These are phyloP conservation scores for Metarhizium robertsii DNA, from an alignment of 2,329 filamentous ascomycete genomes.

Conservation along the genomic window DNA sequence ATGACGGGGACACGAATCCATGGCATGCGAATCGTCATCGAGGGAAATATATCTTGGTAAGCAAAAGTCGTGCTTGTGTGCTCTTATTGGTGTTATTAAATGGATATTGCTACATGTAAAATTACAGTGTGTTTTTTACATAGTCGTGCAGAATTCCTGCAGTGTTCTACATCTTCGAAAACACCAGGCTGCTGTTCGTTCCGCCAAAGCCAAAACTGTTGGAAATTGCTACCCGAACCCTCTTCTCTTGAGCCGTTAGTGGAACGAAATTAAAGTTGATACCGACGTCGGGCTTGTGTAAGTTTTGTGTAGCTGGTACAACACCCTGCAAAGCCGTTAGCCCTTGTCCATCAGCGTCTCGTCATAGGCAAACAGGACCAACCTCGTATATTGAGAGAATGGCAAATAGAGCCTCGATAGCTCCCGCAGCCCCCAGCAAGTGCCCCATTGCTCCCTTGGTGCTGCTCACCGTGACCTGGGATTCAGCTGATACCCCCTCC, in stretches of 20 bases:
- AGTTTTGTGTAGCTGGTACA: slow-evolving; percentile 80
- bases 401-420: slow-evolving; percentile 80
- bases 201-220: slow-evolving; percentile 99
- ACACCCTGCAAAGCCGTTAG: slow-evolving; percentile 43
- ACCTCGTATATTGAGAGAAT: slow-evolving; percentile 73
- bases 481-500: slow-evolving; percentile 51
- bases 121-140: neutral
- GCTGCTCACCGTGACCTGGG: slow-evolving; percentile 74
- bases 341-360: neutral
- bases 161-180: slow-evolving; percentile 32
- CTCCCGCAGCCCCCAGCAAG: slow-evolving; percentile 82
- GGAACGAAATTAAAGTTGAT: slow-evolving; percentile 84
- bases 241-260: slow-evolving; percentile 56
- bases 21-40: no score
- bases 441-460: slow-evolving; percentile 93
- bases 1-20: neutral
- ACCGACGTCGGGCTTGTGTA: slow-evolving; percentile 55
- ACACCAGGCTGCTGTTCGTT: slow-evolving; percentile 85
- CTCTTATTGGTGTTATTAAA: neutral
- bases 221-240: slow-evolving; percentile 67
- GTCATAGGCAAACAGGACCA: slow-evolving; percentile 22
- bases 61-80: no score
- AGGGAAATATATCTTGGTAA: no score
- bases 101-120: neutral
- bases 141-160: neutral